Base-by-base conservation (phyloP, 2,329 filamentous ascomycete genomes). In the Tolypocladium amazonense region DNA sequence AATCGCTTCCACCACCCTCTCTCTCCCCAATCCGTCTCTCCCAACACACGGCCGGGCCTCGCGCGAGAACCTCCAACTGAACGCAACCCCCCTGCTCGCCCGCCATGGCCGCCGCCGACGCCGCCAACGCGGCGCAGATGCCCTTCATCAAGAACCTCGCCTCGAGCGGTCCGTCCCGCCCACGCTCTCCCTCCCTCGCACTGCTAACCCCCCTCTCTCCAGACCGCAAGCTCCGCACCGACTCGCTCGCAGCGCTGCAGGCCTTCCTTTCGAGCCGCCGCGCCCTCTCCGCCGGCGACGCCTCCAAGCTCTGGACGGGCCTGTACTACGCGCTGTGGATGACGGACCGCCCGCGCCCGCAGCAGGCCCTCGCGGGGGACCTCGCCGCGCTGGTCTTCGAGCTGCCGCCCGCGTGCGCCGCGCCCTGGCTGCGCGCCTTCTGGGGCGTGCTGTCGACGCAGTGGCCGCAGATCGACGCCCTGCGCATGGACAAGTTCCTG, bases 271-370 rank as follows among this genome's bases (percentile, higher is more conserved):
- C 84, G 62, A 80, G 83, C 62, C 81, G 83, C 47, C 72, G 77
- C 43, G 68, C 74, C 58, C 83, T 97, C 62, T 77, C 83, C 23
- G 77, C 83, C 47, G 73, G 88, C 65, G 92, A 96, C 64, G 79
- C 90, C 56, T 79, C 93, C 62, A 96, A 96, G 77, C 83, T 97
- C 65, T 96, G 92, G 91, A 96, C 95, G 71, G 93, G 92, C 6
- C 83, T 97, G 25, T 97, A 94, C 79, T 97, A 92, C 80, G 88
- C 88, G 69, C 84, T 94, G 69, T 97, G 91, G 88, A 94, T 96
- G 87, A 91, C 88, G 73, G 92, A 97, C 79, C 89, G 92, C 56
- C 88, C 92, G 14, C 77, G 87, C n/a, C 87, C 89, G 3, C 93
- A 97, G 78, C 92, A 96, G 78, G 83, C 83, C 52, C 88, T 97